phyloP scores from a whole-genome alignment of 73 alveolate species.

The Uronychia setigera region DNA sequence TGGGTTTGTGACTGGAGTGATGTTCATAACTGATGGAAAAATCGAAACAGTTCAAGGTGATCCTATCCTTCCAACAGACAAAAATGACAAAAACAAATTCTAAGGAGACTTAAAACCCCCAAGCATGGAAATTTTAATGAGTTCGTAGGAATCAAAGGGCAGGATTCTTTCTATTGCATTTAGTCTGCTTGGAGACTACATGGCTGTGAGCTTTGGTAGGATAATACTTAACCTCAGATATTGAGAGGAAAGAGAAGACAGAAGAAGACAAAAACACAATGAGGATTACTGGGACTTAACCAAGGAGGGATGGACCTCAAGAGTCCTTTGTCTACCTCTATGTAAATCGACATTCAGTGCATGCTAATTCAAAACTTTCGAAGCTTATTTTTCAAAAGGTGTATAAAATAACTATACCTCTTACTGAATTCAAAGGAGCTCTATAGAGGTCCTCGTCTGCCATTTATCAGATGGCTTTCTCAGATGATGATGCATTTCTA shows the following conservation, averaged over 20 bases:
- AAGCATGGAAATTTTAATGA: constrained; percentile 30
- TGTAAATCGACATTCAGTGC: constrained; percentile 40
- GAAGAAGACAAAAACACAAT: too few relatives aligned
- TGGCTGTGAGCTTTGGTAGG: constrained; percentile 53
- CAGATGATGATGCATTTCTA: constrained; percentile 70
- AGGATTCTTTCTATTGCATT: constrained; percentile 63
- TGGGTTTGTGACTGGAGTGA: constrained; percentile 70
- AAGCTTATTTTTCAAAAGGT: constrained; percentile 36
- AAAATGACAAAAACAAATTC: too few relatives aligned
- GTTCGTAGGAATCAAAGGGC: constrained; percentile 34
- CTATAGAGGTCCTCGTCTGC: constrained; percentile 42
- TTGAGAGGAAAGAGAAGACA: neutral
- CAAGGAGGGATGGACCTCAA: neutral
- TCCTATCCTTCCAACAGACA: too few relatives aligned
- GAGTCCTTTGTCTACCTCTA: constrained; percentile 19
- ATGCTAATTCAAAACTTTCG: constrained; percentile 21
- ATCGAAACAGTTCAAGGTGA: constrained; percentile 35
- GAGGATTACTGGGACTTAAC: constrained; percentile 45
- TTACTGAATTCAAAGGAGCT: constrained; percentile 22
- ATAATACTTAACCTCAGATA: neutral
- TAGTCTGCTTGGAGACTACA: constrained; percentile 67
- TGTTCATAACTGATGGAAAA: constrained; percentile 48
- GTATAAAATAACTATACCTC: constrained; percentile 28
- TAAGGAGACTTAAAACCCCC: constrained; percentile 33
- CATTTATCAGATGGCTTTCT: constrained; percentile 69